Conservation (phyloP, 306 rosid species). For the Quercus glauca region DNA sequence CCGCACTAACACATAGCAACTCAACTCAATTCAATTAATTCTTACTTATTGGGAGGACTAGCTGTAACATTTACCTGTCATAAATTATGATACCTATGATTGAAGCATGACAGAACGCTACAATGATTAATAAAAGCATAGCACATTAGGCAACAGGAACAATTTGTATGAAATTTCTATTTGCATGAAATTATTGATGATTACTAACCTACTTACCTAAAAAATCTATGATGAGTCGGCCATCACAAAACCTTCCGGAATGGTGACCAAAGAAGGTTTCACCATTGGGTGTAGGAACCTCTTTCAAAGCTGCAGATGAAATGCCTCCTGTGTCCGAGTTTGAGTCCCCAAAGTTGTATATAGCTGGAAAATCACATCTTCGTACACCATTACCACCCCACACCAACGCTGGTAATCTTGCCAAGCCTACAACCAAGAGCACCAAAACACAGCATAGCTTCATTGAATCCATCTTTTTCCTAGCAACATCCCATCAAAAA, state of each 20-base stretch:
- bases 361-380: constrained; percentile 57
- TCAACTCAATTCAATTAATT: too few species aligned
- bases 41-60: too few species aligned
- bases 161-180: background rate
- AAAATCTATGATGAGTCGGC: constrained; percentile 75
- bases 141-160: background rate
- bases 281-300: constrained; percentile 61
- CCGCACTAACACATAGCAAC: constrained; percentile 17
- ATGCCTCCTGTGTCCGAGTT: constrained; percentile 84
- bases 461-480: constrained; percentile 1
- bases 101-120: too few species aligned
- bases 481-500: background rate
- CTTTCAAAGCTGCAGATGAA: constrained; percentile 46
- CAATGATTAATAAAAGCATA: too few species aligned
- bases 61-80: too few species aligned
- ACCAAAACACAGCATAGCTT: constrained; percentile 13
- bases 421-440: constrained; percentile 18
- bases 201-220: constrained; percentile 37
- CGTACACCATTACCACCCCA: constrained; percentile 7
- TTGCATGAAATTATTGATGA: background rate
- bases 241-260: constrained; percentile 74
- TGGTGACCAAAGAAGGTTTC: constrained; percentile 69
- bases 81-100: too few species aligned
- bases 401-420: background rate
- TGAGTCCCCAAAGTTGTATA: constrained; percentile 91